phyloP scores from a whole-genome alignment of 129 eudicot species.

The Flaveria brownii region DNA sequence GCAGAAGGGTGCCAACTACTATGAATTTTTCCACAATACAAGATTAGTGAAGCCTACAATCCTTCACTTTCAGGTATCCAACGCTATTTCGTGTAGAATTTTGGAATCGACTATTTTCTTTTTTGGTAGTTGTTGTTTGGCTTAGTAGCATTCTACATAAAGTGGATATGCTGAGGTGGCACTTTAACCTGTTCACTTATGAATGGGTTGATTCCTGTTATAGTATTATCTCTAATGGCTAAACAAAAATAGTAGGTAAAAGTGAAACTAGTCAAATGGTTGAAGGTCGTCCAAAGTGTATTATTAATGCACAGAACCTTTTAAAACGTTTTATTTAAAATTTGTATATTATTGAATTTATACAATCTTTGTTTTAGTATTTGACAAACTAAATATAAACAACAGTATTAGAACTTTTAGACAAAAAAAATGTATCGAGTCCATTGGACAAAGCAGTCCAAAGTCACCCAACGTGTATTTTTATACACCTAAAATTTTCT shows the following conservation, averaged over 20 bases:
- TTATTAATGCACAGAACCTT: neutral
- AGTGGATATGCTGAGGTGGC: neutral
- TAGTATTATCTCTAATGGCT: neutral
- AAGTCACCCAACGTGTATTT: neutral
- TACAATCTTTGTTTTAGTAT: neutral
- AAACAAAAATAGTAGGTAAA: neutral
- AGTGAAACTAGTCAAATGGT: neutral
- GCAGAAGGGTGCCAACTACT: slow-evolving; percentile 73
- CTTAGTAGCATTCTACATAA: slow-evolving; percentile 1
- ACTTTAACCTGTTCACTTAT: neutral
- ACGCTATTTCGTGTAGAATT: neutral
- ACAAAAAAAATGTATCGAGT: neutral
- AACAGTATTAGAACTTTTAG: neutral
- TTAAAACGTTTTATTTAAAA: too few species aligned
- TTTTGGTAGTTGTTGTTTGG: neutral
- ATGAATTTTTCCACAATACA: slow-evolving; percentile 73
- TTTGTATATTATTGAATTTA: neutral
- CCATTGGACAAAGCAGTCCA: neutral
- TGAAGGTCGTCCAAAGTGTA: neutral
- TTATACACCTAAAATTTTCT: neutral
- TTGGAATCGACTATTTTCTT: neutral
- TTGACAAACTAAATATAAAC: neutral
- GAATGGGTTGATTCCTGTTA: neutral
- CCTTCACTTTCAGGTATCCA: slow-evolving; percentile 78
- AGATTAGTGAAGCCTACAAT: slow-evolving; percentile 93